Evolutionary conservation across 495 filamentous ascomycete genomes (phyloP), one percentile per base, ranked within the genome.

Genomic region (Penicillium goetzii): DNA sequence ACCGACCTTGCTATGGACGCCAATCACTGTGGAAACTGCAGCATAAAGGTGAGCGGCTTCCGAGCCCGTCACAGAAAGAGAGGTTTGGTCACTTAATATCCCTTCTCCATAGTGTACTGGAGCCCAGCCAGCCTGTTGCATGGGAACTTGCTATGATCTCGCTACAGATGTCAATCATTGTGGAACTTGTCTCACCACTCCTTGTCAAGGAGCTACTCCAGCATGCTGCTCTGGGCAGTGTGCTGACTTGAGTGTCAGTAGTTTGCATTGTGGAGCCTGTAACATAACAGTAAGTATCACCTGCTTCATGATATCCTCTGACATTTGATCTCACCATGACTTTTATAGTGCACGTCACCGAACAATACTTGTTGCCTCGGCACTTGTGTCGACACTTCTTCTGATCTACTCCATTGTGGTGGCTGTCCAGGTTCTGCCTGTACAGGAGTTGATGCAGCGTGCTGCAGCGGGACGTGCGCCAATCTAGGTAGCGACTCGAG

Each of bases 1-100:
- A 47, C 61, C 11, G 68, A 70, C 56, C 34, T 70, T 8, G 52
- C 40, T 3, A 30, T 43, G 5, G 62, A 62, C 12, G n/a, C 12
- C 28, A 59, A 23, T 3, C 52, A 70, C 28, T 70, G 68, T 28
- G 68, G 68, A 15, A 11, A 19, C 9, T 70, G 68, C 45, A 58
- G 45, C 19, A 47, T 28, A 10, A 64, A 33, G 38, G 64, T 64
- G 21, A 64, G 58, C 3, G 19, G 2, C 14, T 54, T 49, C 19
- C 11, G 4, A 28, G 26, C 26, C 25, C 1, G 12, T 36, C 36
- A 40, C 15, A 14, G 4, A 40, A 33, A 43, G 14, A 26, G 58
- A 23, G 30, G 2, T 34, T 40, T n/a, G 40, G 2, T 32, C 30
- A 0, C 6, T 19, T 43, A 19, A 43, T n/a, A 6, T n/a, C 15